Base-by-base conservation (phyloP, 2,329 filamentous ascomycete genomes). In the Lachnellula arida region DNA sequence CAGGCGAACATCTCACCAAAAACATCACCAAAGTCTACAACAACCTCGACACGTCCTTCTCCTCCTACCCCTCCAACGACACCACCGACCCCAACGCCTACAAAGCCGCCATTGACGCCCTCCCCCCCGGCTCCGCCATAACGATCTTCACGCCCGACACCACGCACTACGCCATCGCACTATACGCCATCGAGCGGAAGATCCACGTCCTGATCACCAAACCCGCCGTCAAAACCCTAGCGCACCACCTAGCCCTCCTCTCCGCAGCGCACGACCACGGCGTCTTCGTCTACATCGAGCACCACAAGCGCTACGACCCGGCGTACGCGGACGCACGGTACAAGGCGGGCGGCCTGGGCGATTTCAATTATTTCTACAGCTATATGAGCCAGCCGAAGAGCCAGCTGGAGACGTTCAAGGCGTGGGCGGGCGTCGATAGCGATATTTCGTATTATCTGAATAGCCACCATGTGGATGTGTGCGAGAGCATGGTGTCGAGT, bases 361-460 rank as follows among this genome's bases (percentile, higher is more conserved):
- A 96, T 75, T 97, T 97, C 84, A 96, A 96, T 79, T 97, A 97
- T 80, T 97, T 96, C 72, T 97, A 96, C 81, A 88, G 84, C 66
- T 97, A 97, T 81, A 68, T 68, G 66, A 56, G 48, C 5, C 66
- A 68, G 50, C 66, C 66, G 1, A 68, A 68, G 46, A 56, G 49
- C 9, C 66, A 68, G 49, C 54, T 68, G n/a, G 66, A 68, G 54
- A 68, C 66, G 1, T 68, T 68, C 59, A 68, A 67, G 46, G 64
- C 65, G 2, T 68, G 66, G 66, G 92, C 92, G 0, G 92, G 92
- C 61, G 85, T 87, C 67, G 91, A 96, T 65, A 92, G 87, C 32
- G 93, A 97, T 72, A 97, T 97, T 67, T 92, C 87, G 9, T 97
- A 97, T 78, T 97, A 97, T 74, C 83, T 97, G 63, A 97, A 97